Conservation (phyloP, 495 filamentous ascomycete genomes). For the Rostrohypoxylon terebratum region DNA sequence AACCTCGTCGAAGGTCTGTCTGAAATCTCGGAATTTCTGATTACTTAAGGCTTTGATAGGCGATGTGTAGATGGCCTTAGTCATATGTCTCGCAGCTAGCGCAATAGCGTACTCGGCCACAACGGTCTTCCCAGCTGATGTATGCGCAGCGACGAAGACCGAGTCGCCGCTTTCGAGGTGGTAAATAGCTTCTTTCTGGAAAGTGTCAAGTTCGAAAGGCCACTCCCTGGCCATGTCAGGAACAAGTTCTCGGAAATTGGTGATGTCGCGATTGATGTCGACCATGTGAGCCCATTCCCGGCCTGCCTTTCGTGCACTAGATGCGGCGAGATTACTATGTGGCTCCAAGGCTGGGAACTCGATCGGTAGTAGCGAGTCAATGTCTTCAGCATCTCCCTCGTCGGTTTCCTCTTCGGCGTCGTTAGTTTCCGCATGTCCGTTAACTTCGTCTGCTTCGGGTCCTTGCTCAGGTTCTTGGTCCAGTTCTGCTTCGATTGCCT, state of each 20-base stretch:
- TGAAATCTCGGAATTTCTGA: constrained; percentile 97
- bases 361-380: constrained; percentile 88
- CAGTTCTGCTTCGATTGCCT: constrained; percentile 80
- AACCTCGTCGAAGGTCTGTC: constrained; percentile 89
- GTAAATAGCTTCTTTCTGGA: constrained; percentile 98
- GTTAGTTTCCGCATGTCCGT: constrained; percentile 57
- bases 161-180: constrained; percentile 97
- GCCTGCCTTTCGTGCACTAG: constrained; percentile 76
- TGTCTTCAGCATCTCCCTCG: constrained; percentile 74
- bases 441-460: constrained; percentile 56
- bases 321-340: constrained; percentile 76
- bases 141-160: constrained; percentile 98
- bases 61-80: constrained; percentile 98
- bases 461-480: constrained; percentile 70
- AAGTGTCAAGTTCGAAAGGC: constrained; percentile 97
- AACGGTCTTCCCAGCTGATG: constrained; percentile 97
- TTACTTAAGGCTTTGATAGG: constrained; percentile 99
- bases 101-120: constrained; percentile 99
- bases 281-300: constrained; percentile 98
- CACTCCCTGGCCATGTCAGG: constrained; percentile 95
- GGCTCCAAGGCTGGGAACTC: constrained; percentile 95
- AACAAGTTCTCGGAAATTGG: constrained; percentile 91
- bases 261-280: constrained; percentile 88
- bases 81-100: constrained; percentile 96
- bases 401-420: constrained; percentile 55